phyloP scores from a whole-genome alignment of 2,329 filamentous ascomycete species.

The Talaromyces sp. region DNA sequence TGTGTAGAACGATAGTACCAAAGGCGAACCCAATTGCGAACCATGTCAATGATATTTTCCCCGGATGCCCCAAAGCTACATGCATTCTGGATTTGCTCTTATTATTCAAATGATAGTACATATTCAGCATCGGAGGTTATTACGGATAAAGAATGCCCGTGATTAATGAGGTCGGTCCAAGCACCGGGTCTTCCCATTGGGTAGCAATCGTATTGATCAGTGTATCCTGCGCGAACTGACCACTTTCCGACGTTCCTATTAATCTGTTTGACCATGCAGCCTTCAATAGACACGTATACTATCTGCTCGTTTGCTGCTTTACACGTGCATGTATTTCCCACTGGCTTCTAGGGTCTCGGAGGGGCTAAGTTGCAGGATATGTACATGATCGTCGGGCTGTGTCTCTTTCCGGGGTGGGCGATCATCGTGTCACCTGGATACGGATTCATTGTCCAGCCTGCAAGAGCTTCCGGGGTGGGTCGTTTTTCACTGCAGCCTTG shows the following conservation, averaged over 20 bases:
- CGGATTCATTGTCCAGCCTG: background rate
- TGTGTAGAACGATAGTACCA: background rate
- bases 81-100: background rate
- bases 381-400: background rate
- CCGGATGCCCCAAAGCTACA: background rate
- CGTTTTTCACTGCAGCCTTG: background rate
- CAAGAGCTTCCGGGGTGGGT: background rate
- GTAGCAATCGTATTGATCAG: background rate
- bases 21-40: background rate
- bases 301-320: background rate
- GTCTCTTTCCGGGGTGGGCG: background rate
- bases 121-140: background rate
- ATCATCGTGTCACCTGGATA: background rate
- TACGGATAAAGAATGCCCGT: background rate
- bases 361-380: background rate
- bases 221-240: background rate
- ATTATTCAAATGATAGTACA: background rate
- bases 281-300: background rate
- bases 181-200: background rate
- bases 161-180: background rate
- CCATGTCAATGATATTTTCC: background rate
- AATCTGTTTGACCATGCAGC: background rate
- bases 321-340: background rate
- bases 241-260: background rate
- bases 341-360: background rate